These are phyloP conservation scores for Trichoderma erinaceum DNA, from an alignment of 495 filamentous ascomycete species.

Conservation along the genomic window DNA sequence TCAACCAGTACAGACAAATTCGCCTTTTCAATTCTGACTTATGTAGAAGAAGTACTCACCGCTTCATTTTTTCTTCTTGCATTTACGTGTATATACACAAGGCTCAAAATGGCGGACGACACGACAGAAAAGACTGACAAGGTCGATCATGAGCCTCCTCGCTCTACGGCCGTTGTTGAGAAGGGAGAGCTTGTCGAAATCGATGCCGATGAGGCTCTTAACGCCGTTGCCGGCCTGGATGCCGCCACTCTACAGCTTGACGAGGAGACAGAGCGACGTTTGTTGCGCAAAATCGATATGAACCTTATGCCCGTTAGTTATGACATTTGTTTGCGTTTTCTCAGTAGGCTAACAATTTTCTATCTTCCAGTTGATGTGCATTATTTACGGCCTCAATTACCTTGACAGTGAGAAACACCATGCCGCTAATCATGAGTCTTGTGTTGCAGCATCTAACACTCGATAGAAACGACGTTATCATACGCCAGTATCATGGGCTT, in stretches of 20 bases:
- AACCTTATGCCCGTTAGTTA: slow-evolving; percentile 37
- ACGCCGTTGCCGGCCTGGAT: slow-evolving; percentile 17
- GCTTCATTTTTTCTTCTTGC: neutral
- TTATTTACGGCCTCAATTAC: slow-evolving; percentile 4
- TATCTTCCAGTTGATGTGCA: neutral
- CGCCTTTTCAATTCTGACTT: neutral
- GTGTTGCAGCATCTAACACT: slow-evolving; percentile 28
- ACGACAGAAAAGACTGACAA: neutral
- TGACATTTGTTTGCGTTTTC: slow-evolving; percentile 30
- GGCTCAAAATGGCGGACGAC: neutral
- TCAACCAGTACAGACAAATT: neutral
- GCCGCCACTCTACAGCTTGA: slow-evolving; percentile 20
- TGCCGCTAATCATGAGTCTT: neutral
- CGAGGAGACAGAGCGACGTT: slow-evolving; percentile 12
- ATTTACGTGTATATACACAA: neutral
- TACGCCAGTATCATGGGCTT: slow-evolving; percentile 16
- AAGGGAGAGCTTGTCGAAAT: slow-evolving; percentile 14
- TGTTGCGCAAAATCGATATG: slow-evolving; percentile 22
- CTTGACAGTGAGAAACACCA: neutral
- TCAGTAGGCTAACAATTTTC: neutral
- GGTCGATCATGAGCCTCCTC: neutral
- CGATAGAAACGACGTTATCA: slow-evolving; percentile 12
- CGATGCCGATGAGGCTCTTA: slow-evolving; percentile 15
- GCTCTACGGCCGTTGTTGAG: neutral
- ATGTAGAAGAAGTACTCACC: neutral